These are phyloP conservation scores for Aureobasidium namibiae DNA, from an alignment of 2,329 filamentous ascomycete species.

Conservation along the genomic window DNA sequence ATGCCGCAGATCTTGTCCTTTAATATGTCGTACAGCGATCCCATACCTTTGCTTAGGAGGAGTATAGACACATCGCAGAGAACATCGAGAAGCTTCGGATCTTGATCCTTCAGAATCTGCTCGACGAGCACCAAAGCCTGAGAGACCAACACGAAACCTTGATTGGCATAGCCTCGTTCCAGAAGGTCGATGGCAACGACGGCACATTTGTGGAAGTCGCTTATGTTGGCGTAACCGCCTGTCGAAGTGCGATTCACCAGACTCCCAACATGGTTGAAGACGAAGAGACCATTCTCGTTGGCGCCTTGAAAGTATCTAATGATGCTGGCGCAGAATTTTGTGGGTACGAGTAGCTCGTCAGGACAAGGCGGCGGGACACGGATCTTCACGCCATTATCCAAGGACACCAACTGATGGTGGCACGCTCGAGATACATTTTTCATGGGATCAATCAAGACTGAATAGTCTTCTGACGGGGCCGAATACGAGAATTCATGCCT, in stretches of 20 bases:
- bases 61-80: neutral
- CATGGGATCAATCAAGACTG: too few species aligned
- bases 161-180: neutral
- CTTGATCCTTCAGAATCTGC: neutral
- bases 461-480: too few species aligned
- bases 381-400: neutral
- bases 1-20: neutral
- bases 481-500: too few species aligned
- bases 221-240: neutral
- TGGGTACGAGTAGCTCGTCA: neutral
- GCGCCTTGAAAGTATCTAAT: neutral
- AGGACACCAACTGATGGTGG: neutral
- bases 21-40: neutral
- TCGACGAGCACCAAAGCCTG: neutral
- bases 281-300: neutral
- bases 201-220: neutral
- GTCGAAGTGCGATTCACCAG: neutral
- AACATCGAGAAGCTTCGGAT: neutral
- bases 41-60: neutral
- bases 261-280: neutral
- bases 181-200: neutral
- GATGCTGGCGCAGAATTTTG: neutral
- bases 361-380: neutral
- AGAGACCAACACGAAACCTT: neutral
- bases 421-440: neutral